Percentiles rank a stretch among this genome's conserved stretches.
Conservation (phyloP, 306 rosid species). For the Lotus japonicus region DNA sequence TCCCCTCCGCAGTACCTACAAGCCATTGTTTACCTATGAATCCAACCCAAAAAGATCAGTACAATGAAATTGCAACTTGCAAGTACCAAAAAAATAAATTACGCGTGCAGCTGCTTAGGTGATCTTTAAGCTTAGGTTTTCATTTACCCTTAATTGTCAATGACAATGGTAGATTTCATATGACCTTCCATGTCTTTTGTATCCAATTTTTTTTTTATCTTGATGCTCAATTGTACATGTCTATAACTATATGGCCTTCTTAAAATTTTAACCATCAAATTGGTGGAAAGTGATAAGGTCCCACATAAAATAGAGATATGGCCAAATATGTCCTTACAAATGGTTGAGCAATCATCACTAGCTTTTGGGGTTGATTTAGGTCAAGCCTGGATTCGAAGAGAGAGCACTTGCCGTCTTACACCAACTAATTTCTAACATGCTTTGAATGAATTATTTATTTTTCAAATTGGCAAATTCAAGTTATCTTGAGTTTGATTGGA, state of each 20-base stretch:
- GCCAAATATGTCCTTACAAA: no score
- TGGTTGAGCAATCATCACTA: no score
- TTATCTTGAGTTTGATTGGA: background rate
- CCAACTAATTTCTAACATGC: conserved; percentile 46
- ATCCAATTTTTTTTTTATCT: no score
- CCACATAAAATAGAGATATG: no score
- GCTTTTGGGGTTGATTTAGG: no score
- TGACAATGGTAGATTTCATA: background rate
- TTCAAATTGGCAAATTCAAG: background rate
- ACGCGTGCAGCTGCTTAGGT: background rate
- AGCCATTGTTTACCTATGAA: background rate
- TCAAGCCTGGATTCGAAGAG: background rate
- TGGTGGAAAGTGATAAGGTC: conserved; percentile 42
- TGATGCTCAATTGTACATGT: no score
- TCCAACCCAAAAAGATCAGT: background rate
- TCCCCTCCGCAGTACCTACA: no score
- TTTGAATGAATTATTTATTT: background rate
- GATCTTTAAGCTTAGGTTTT: no score
- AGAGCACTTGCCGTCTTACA: background rate
- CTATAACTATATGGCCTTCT: conserved; percentile 41
- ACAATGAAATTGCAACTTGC: background rate
- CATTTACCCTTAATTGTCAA: background rate
- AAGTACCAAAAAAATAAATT: background rate
- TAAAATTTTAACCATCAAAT: conserved; percentile 41
- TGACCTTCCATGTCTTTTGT: conserved; percentile 19